Evolutionary conservation across 1,284 basidiomycete genomes (phyloP), one percentile per base, ranked within the genome.

Genomic region (Malassezia brasiliensis): DNA sequence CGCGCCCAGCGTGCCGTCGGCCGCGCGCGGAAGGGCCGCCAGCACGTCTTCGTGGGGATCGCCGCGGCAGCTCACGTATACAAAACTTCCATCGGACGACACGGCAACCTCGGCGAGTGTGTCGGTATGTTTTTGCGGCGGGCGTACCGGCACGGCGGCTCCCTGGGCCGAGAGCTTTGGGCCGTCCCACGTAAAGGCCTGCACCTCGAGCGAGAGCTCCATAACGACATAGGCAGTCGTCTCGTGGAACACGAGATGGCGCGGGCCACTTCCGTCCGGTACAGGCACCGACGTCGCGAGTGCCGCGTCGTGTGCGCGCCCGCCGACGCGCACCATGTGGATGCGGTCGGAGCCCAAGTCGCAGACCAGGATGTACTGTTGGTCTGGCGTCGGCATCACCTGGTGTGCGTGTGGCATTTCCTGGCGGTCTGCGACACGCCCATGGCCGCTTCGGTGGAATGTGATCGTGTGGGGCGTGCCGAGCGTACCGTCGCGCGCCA

Each of bases 301-400:
- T 5, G 3, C 8, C 31, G 45, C 31, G n/a, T 47, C 11, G 10
- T 32, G 10, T 17, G 45, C 30, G 5, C 15, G n/a, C 35, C 7
- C n/a, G 9, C 30, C 45, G 11, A 47, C 45, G 11, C 30, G 10
- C 6, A 47, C 19, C 1, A 47, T n/a, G 12, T 61, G 60, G 30
- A 64, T 52, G n/a, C 44, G 34, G 32, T 64, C 62, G 6, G 52
- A 46, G 6, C 62, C 62, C n/a, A 64, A 47, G 40, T 64, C 62
- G 28, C 41, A 44, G 17, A 63, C 52, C 20, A 57, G 60, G 14
- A 64, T 50, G 34, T 31, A 56, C 10, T 31, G 10, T 12, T 48
- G 50, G 15, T 47, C 45, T 3, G 62, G 62, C 32, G 41, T 36
- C 28, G 50, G 44, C 28, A 58, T 38, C 28, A 53, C 56, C 30